Evolutionary conservation across 345 rosid genomes (phyloP).

Genomic region (Dimocarpus longan): DNA sequence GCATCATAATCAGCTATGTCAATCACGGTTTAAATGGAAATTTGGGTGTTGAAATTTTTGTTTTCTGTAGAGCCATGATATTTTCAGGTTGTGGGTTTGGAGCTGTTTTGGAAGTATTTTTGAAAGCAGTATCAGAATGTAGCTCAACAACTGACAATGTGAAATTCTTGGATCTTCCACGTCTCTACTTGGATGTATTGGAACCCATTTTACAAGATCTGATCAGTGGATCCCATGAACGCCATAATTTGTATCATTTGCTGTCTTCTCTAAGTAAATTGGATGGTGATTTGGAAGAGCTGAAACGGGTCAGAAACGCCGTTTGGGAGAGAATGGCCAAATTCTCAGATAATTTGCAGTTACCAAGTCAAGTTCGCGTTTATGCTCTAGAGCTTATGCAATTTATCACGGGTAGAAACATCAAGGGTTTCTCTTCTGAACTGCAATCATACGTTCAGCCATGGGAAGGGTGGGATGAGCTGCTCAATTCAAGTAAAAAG

Average conservation of each 20-base stretch:
- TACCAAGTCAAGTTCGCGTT: slow-evolving; percentile 76
- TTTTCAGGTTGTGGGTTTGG: slow-evolving; percentile 85
- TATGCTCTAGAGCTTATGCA: slow-evolving; percentile 89
- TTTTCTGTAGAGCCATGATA: slow-evolving; percentile 78
- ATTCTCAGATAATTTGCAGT: slow-evolving; percentile 73
- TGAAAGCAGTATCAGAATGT: slow-evolving; percentile 43
- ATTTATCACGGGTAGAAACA: slow-evolving; percentile 56
- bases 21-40: slow-evolving; percentile 56
- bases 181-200: slow-evolving; percentile 58
- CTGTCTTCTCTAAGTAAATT: slow-evolving; percentile 76
- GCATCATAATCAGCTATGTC: slow-evolving; percentile 54
- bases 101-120: slow-evolving; percentile 68
- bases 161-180: slow-evolving; percentile 52
- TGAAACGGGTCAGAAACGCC: slow-evolving; percentile 62
- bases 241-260: slow-evolving; percentile 54
- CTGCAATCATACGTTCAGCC: slow-evolving; percentile 55
- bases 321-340: slow-evolving; percentile 78
- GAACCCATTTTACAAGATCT: slow-evolving; percentile 67
- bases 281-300: slow-evolving; percentile 69
- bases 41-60: slow-evolving; percentile 44
- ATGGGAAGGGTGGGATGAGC: slow-evolving; percentile 88
- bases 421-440: slow-evolving; percentile 61
- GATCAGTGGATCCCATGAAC: slow-evolving; percentile 47
- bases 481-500: slow-evolving; percentile 47
- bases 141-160: slow-evolving; percentile 25